Conservation (phyloP, 495 filamentous ascomycete species). For the Staphylotrichum tortipilum region DNA sequence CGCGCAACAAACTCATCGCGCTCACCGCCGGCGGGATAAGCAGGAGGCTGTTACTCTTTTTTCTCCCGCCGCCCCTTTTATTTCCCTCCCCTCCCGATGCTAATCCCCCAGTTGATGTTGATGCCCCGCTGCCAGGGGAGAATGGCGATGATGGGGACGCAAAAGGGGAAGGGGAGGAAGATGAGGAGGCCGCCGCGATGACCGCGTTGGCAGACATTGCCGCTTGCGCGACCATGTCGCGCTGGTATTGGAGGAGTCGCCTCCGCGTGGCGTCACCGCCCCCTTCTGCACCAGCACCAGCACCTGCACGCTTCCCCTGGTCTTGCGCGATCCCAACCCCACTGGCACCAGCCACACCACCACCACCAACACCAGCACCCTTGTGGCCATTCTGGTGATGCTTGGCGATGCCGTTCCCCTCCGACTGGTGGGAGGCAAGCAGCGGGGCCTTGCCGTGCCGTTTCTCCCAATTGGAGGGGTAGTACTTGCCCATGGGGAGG, state of each 20-base stretch:
- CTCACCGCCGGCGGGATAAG: slow-evolving; percentile 1
- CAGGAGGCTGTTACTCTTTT: background rate
- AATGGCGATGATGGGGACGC: too few species aligned
- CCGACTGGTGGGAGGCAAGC: slow-evolving; percentile 9
- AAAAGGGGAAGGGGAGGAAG: too few species aligned
- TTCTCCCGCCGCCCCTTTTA: too few species aligned
- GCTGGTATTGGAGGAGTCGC: slow-evolving; percentile 50
- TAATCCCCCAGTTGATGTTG: slow-evolving; percentile 3
- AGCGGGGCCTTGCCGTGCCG: slow-evolving; percentile 20
- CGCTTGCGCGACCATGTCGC: slow-evolving; percentile 51
- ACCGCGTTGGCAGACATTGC: slow-evolving; percentile 35
- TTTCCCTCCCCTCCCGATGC: too few species aligned
- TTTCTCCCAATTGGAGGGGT: slow-evolving; percentile 44
- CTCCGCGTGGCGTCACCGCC: slow-evolving; percentile 17
- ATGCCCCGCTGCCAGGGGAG: slow-evolving; percentile 8
- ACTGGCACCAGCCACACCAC: too few species aligned
- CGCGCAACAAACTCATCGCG: slow-evolving; percentile 14
- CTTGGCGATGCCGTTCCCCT: slow-evolving; percentile 14
- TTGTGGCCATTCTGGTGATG: too few species aligned
- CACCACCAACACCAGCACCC: too few species aligned
- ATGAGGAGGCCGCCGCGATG: too few species aligned
- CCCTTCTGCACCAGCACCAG: too few species aligned
- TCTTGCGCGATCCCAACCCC: too few species aligned
- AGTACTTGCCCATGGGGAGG: slow-evolving; percentile 47
- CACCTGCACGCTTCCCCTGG: too few species aligned